A percentile compares a stretch with the other conserved stretches of the same genome.
Evolutionary conservation across 768 basidiomycete species (phyloP).

Genomic region (Calocybe indica): DNA sequence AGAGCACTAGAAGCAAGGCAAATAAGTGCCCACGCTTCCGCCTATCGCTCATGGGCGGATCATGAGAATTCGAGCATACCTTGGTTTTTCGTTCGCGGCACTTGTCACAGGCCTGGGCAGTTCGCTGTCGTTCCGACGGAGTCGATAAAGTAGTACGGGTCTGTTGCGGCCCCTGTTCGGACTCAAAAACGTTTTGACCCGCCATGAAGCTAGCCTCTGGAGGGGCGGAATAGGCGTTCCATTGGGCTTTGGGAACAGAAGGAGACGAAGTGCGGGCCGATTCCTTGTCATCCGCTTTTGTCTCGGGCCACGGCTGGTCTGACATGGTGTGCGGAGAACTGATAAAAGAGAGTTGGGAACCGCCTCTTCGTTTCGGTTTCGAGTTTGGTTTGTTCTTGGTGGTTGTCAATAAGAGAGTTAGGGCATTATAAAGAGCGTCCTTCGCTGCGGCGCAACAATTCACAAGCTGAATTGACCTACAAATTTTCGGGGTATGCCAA

Average conservation of each 20-base stretch:
- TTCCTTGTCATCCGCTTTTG: conserved; percentile 8
- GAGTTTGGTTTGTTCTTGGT: too few relatives aligned
- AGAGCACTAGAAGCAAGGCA: conserved; percentile 36
- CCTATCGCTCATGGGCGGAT: too few relatives aligned
- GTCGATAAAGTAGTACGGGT: conserved; percentile 7
- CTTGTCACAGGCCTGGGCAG: conserved; percentile 50
- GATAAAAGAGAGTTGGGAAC: too few relatives aligned
- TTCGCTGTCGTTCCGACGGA: conserved; percentile 32
- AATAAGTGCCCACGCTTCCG: neutral
- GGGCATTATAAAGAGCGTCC: too few relatives aligned
- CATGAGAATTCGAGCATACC: conserved; percentile 21
- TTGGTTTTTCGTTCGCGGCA: conserved; percentile 56
- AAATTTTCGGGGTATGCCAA: too few relatives aligned
- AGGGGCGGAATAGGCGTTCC: conserved; percentile 4
- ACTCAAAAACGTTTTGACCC: conserved; percentile 9
- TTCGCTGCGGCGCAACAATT: too few relatives aligned
- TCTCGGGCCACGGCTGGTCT: conserved; percentile 6
- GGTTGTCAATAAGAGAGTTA: too few relatives aligned
- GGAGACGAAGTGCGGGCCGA: conserved; percentile 5
- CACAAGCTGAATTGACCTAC: too few relatives aligned
- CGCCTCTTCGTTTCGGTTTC: too few relatives aligned
- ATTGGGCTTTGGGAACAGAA: conserved; percentile 2
- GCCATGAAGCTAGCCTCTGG: conserved; percentile 5
- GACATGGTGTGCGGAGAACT: conserved; percentile 3
- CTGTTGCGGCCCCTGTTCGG: conserved; percentile 7